Evolutionary conservation across 371 early-diverging fungal species (phyloP), one percentile per base, ranked within the genome.

Genomic region (Mortierella sp.): DNA sequence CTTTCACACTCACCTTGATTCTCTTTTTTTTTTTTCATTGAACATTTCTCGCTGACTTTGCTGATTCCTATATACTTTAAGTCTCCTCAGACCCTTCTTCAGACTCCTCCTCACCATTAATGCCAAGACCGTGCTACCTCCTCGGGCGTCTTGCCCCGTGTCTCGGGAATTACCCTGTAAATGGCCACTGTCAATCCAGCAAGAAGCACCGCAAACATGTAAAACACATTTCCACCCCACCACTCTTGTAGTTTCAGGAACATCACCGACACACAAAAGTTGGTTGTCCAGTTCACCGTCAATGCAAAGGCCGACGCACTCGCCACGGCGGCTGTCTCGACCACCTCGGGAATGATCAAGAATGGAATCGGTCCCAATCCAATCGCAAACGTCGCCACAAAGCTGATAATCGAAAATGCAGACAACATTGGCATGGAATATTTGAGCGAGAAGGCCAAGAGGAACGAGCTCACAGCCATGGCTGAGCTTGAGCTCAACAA

Each of bases 301-400:
- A 95, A 67, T 0, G 91, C 90, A 62, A 91, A 83, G 1, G 93
- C 88, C 0, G 89, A 88, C 1, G 94, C 95, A 12, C 92, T 89
- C 2, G 89, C 84, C 0, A 88, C 89, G 0, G 91, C 91, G 0
- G 82, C 77, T 11, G 91, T 89, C 37, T 93, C 93, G 50, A 96
- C 94, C 18, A 96, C 73, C 81, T 96, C 97, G 1, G 93, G 90
- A 18, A 90, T 90, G 70, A 97, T 89, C 66, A 96, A 64, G 81
- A 95, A 96, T 4, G 97, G 96, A 66, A 96, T 91, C 0, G 94
- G 91, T 0, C 97, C 96, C 4, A 97, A 81, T 11, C 98, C 99
- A 29, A 97, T 83, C 15, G 95, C 95, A 87, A 94, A 99, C 2
- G 93, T 83, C 0, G 92, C 93, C 2, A 96, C 93, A 74, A 94